phyloP scores from a whole-genome alignment of 2,329 filamentous ascomycete species.

The Penicillium griseofulvum region DNA sequence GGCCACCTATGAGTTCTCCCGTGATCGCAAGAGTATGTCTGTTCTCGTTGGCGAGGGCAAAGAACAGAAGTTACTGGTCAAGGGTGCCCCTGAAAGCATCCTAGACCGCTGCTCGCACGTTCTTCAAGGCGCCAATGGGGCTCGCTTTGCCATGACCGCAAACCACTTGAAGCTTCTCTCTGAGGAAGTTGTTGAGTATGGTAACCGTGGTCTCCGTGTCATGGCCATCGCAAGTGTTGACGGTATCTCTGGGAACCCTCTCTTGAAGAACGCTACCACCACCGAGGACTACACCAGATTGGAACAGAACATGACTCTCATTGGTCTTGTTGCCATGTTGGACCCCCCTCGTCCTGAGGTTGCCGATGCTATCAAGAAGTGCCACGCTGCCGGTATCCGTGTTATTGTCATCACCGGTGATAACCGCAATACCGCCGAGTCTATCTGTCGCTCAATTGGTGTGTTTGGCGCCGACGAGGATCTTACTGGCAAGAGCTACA shows the following conservation, averaged over 20 bases:
- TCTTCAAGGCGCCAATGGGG: constrained; percentile 73
- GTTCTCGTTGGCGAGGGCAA: constrained; percentile 74
- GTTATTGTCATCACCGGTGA: constrained; percentile 98
- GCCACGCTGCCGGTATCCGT: constrained; percentile 88
- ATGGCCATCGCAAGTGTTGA: constrained; percentile 88
- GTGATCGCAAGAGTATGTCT: constrained; percentile 99
- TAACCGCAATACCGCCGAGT: constrained; percentile 95
- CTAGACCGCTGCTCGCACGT: constrained; percentile 86
- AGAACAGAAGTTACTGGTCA: constrained; percentile 81
- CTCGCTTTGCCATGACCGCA: constrained; percentile 68
- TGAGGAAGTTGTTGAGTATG: constrained; percentile 82
- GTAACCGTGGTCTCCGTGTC: constrained; percentile 86
- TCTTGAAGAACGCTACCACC: constrained; percentile 73
- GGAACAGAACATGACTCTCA: constrained; percentile 90
- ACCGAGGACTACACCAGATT: constrained; percentile 80
- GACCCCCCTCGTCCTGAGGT: constrained; percentile 95
- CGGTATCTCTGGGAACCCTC: constrained; percentile 66
- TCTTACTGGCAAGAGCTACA: constrained; percentile 87
- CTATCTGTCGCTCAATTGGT: constrained; percentile 95
- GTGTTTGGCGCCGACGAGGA: constrained; percentile 82
- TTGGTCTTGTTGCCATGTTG: constrained; percentile 93
- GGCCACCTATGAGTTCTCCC: constrained; percentile 93
- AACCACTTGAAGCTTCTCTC: constrained; percentile 68
- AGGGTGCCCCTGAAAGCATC: constrained; percentile 92
- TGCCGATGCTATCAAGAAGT: constrained; percentile 78